These are phyloP conservation scores for Lodderomyces oxycetoniae DNA, from an alignment of 1,139 yeast genomes.

Conservation along the genomic window DNA sequence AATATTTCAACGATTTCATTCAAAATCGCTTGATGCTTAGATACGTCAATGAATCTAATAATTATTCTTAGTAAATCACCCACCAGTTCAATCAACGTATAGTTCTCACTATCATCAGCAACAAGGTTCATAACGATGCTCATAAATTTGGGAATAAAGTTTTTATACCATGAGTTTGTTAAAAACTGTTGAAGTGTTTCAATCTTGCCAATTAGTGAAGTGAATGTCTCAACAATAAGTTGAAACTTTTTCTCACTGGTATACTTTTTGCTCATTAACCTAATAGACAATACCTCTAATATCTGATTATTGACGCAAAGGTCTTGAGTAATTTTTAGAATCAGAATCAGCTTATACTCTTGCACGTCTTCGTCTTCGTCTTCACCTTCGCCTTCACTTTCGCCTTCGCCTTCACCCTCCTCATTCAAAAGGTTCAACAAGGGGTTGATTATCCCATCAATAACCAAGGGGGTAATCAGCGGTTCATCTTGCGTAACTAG, in stretches of 20 bases:
- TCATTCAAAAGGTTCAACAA: constrained; percentile 45
- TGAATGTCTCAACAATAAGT: constrained; percentile 23
- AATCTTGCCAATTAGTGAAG: constrained; percentile 20
- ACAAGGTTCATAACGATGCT: constrained; percentile 13
- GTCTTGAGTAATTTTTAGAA: constrained; percentile 41
- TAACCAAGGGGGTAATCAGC: constrained; percentile 10
- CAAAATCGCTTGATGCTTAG: constrained; percentile 37
- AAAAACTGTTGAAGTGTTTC: constrained; percentile 27
- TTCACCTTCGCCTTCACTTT: not conserved
- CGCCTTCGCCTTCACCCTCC: not conserved
- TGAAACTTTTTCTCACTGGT: constrained; percentile 15
- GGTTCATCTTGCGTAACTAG: constrained; percentile 30
- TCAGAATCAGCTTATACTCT: constrained; percentile 17
- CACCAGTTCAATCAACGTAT: constrained; percentile 25
- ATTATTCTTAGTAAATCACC: constrained; percentile 37
- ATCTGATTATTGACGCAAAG: constrained; percentile 44
- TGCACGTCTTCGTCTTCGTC: not conserved
- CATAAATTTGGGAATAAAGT: constrained; percentile 32
- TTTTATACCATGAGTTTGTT: constrained; percentile 41
- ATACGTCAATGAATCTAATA: constrained; percentile 31
- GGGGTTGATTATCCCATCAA: constrained; percentile 47
- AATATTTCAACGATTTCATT: constrained; percentile 17
- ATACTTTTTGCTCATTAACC: constrained; percentile 36
- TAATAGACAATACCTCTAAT: constrained; percentile 46
- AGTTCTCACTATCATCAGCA: constrained; percentile 8